Percentiles rank a stretch among this genome's conserved stretches.
These are phyloP conservation scores for Mrakia hoshinonis DNA, from an alignment of 768 basidiomycete species.

Conservation along the genomic window DNA sequence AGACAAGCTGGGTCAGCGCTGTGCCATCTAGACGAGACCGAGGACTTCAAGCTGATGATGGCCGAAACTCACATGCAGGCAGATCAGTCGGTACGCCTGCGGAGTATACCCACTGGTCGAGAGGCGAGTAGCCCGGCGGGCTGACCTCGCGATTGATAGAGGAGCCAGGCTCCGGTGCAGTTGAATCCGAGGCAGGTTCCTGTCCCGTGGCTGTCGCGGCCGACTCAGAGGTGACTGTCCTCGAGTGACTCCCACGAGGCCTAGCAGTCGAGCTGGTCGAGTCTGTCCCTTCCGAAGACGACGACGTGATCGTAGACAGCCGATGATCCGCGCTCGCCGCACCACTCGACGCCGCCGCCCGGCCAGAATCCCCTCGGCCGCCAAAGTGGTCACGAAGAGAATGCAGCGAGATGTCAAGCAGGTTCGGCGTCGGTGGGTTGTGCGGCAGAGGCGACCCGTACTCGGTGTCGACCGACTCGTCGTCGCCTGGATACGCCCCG, in stretches of 20 bases:
- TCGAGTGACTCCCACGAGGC: neutral
- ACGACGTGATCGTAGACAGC: constrained; percentile 6
- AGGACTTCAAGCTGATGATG: neutral
- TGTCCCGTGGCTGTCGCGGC: neutral
- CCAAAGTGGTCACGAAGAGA: constrained; percentile 38
- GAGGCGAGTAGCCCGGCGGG: constrained; percentile 26
- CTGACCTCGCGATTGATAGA: neutral
- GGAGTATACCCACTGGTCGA: constrained; percentile 26
- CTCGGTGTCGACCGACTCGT: constrained; percentile 1
- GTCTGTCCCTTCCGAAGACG: neutral
- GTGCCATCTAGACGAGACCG: neutral
- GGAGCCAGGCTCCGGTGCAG: no score
- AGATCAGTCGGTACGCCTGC: constrained; percentile 28
- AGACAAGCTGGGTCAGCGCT: neutral
- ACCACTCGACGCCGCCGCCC: neutral
- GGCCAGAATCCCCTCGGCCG: constrained; percentile 27
- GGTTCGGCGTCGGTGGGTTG: constrained; percentile 46
- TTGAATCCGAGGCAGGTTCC: neutral
- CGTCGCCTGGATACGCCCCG: constrained; percentile 28
- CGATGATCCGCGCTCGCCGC: neutral
- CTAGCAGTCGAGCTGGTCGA: neutral
- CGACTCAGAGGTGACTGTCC: neutral
- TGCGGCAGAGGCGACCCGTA: constrained; percentile 18
- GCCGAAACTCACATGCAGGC: constrained; percentile 5
- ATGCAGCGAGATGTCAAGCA: constrained; percentile 44